phyloP scores from a whole-genome alignment of 768 basidiomycete species.

The Leccinum incarnatum region DNA sequence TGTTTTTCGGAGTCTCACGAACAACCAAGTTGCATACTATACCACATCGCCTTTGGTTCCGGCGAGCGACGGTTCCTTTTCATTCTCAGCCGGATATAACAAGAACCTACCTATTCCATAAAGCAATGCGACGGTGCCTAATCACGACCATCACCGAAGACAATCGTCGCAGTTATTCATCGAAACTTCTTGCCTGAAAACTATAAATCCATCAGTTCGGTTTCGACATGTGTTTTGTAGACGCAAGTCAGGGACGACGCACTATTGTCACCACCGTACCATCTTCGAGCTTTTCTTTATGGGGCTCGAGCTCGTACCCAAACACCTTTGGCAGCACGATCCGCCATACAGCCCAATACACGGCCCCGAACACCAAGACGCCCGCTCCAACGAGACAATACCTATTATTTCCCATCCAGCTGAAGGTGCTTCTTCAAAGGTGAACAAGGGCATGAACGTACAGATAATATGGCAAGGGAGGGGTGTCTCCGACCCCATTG shows the following conservation, averaged over 20 bases:
- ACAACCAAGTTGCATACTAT: neutral
- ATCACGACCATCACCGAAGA: neutral
- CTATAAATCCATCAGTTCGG: neutral
- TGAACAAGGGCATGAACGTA: slow-evolving; percentile 8
- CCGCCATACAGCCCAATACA: slow-evolving; percentile 58
- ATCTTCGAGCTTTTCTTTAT: slow-evolving; percentile 48
- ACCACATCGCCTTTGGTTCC: no score
- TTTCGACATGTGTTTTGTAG: neutral
- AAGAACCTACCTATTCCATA: neutral
- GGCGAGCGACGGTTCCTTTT: no score
- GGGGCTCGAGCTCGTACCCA: slow-evolving; percentile 45
- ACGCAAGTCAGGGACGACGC: slow-evolving; percentile 24
- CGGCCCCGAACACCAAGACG: slow-evolving; percentile 43
- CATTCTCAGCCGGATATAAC: no score
- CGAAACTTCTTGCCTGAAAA: neutral
- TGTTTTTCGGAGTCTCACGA: neutral
- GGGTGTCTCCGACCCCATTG: slow-evolving; percentile 55
- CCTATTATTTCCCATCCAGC: slow-evolving; percentile 28
- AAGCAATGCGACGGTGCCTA: neutral
- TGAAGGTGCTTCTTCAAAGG: slow-evolving; percentile 36
- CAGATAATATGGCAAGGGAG: slow-evolving; percentile 59
- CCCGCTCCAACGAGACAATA: slow-evolving; percentile 55
- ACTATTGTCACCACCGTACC: slow-evolving; percentile 56
- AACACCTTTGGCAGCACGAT: slow-evolving; percentile 47
- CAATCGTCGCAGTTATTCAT: neutral